Evolutionary conservation across 129 eudicot genomes (phyloP).

Genomic region (Tanacetum coccineum): DNA sequence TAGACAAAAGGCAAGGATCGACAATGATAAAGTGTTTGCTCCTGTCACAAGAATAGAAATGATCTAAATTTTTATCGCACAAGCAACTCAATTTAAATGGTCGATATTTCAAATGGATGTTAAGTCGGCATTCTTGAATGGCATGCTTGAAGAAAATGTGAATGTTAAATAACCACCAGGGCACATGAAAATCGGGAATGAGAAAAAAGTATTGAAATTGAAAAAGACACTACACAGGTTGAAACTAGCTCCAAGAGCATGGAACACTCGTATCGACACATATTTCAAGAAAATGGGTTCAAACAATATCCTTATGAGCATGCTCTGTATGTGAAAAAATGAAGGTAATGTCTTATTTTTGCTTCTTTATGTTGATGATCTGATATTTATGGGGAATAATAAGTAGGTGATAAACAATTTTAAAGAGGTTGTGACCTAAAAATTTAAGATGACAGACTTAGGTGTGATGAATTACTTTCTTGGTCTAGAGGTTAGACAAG

Average conservation of each 20-base stretch:
- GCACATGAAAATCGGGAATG: too few relatives aligned
- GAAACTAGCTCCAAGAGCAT: too few relatives aligned
- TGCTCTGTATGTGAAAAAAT: background rate
- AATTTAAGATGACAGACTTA: too few relatives aligned
- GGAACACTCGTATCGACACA: background rate
- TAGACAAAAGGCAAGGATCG: too few relatives aligned
- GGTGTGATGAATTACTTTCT: too few relatives aligned
- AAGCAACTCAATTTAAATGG: background rate
- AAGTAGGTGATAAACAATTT: too few relatives aligned
- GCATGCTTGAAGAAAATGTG: background rate
- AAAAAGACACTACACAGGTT: background rate
- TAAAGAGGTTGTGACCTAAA: background rate
- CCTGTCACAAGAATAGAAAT: too few relatives aligned
- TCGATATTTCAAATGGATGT: background rate
- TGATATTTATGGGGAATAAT: too few relatives aligned
- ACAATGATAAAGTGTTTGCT: too few relatives aligned
- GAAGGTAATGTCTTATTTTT: background rate
- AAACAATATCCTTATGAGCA: background rate
- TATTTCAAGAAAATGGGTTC: background rate
- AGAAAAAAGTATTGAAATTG: background rate
- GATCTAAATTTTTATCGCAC: background rate
- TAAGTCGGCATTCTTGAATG: background rate
- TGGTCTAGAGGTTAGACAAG: too few relatives aligned
- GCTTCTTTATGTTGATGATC: background rate
- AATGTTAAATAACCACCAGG: background rate